Base-by-base conservation (phyloP, 192 early-diverging fungal genomes). In the Coemansia sp. region DNA sequence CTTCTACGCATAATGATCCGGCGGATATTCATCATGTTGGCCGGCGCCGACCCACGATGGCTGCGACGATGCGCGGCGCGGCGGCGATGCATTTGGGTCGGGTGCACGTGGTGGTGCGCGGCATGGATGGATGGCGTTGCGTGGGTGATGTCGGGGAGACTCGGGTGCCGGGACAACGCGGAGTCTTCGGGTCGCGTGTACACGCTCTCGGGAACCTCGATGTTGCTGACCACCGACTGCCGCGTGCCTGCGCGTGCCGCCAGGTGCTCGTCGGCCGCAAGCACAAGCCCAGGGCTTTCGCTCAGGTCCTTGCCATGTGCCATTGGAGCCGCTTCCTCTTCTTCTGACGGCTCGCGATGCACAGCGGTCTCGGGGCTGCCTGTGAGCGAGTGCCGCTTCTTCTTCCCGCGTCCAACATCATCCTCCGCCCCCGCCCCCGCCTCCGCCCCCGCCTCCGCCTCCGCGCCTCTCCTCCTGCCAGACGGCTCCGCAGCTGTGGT, bases 261-360 rank as follows among this genome's bases (percentile, higher is more conserved):
- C 28, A 72, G 72, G 10, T 15, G 29, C 13, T 59, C 48, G 41
- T 72, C 76, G 10, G 67, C 76, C 2, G 65, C 58, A 41, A 79
- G 61, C 30, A 70, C 31, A 60, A 79, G 58, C 0, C 70, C 76
- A 22, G 56, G 63, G 44, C 17, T 34, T 15, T 67, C 64, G 1
- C n/a, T n/a, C n/a, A n/a, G n/a, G n/a, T 54, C 34, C 2, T 60
- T 13, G 3, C 7, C 38, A 28, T 6, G 17, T 9, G 31, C 23
- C 22, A n/a, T 22, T 47, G 10, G 19, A 4, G 2, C 34, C 23
- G 20, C 25, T n/a, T 27, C 34, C 25, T 13, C 53, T 23, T 63
- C 53, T 27, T 31, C 40, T 22, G 37, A 13, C 28, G 8, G 52
- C 31, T 5, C 31, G 33, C 10, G 22, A 6, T 3, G 47, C 22